Base-by-base conservation (phyloP, 2,329 filamentous ascomycete genomes). In the Gaeumannomyces sp. region DNA sequence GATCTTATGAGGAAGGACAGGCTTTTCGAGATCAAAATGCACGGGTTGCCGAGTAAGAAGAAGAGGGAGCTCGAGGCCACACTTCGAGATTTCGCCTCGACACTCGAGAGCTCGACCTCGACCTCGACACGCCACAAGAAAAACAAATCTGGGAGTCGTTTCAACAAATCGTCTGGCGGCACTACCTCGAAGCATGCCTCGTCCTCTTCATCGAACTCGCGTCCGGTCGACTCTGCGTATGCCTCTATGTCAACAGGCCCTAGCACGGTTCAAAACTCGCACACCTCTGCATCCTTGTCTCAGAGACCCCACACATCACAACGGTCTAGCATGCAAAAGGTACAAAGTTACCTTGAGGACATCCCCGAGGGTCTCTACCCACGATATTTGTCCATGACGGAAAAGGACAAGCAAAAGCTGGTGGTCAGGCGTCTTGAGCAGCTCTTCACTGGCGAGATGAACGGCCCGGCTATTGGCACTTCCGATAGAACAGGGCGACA, bases 1-100 rank as follows among this genome's bases (percentile, higher is more conserved):
- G 82, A 88, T 58, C 84, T 89, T 68, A 76, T 93, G 62, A 84
- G 88, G 45, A 86, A 88, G 60, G 91, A 96, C 35, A 92, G 91
- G 72, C 76, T 96, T 0, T 94, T 96, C 70, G 92, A 96, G 73
- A 86, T 96, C 67, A 89, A 91, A 69, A 84, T 93, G 35, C 91
- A 95, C 70, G 87, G 89, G 0, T 75, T 96, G 57, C 84, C 90
- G 0, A 81, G 85, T 60, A 82, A 85, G 62, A 93, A 92, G 77
- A 92, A 90, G 75, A 82, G 87, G 65, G 91, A 95, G 68, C 75
- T 96, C 27, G 91, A 96, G 72, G 84, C 88, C 8, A 86, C 88
- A 0, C 76, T 96, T 13, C 85, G 87, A 64, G 86, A 88, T 61
- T 93, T 94, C 68, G 87, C 89, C 1, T 81, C 86, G 1, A 84